Evolutionary conservation across 2,329 filamentous ascomycete species (phyloP).

Genomic region (Teratosphaeria gauchensis): DNA sequence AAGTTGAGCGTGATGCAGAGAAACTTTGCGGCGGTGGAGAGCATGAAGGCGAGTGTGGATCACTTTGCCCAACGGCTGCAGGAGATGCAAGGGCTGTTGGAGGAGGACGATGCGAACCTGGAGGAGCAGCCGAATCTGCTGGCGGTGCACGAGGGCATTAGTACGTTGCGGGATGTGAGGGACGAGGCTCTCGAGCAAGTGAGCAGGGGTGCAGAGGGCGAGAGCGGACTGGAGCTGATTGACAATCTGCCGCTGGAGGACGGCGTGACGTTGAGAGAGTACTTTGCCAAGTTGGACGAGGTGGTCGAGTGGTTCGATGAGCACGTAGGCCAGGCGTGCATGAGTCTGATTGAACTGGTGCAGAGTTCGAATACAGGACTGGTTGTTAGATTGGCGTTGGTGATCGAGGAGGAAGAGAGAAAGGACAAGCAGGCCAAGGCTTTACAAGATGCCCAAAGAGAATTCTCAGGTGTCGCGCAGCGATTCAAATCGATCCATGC

Average conservation of each 20-base stretch:
- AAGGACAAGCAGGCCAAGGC: conserved; percentile 87
- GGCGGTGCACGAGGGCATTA: conserved; percentile 83
- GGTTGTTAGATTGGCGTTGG: conserved; percentile 80
- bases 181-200: conserved; percentile 98
- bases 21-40: conserved; percentile 88
- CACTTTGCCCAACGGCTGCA: conserved; percentile 71
- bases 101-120: conserved; percentile 72
- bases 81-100: conserved; percentile 67
- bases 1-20: conserved; percentile 86
- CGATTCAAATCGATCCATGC: conserved; percentile 86
- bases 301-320: conserved; percentile 93
- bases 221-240: conserved; percentile 94
- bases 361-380: conserved; percentile 78
- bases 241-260: conserved; percentile 53
- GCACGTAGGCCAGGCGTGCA: conserved; percentile 77
- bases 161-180: conserved; percentile 81
- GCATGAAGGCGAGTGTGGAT: conserved; percentile 85
- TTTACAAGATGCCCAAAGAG: conserved; percentile 85
- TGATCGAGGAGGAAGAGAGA: conserved; percentile 93
- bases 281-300: conserved; percentile 77
- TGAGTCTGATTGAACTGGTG: conserved; percentile 82
- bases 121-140: conserved; percentile 82
- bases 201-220: conserved; percentile 54
- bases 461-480: conserved; percentile 88
- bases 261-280: conserved; percentile 69